These are phyloP conservation scores for Paraconiothyrium sp. DNA, from an alignment of 2,329 filamentous ascomycete genomes.

Conservation along the genomic window DNA sequence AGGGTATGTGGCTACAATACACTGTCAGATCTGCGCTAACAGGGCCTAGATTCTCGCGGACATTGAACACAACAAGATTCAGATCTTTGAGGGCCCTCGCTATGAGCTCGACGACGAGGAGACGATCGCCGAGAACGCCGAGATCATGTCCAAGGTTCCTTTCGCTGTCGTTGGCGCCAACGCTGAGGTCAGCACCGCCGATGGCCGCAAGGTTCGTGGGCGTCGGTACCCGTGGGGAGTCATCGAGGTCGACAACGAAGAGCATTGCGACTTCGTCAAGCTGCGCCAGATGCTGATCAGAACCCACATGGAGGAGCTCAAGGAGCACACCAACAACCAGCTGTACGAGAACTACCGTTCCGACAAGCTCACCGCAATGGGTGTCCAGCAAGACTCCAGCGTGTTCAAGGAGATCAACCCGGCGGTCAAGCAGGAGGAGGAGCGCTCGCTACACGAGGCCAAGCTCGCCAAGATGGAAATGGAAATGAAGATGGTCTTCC, in stretches of 20 bases:
- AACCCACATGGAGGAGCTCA: constrained; percentile 99
- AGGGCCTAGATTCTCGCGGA: constrained; percentile 84
- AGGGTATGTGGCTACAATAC: constrained; percentile 72
- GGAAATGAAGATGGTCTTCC: constrained; percentile 99
- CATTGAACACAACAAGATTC: constrained; percentile 95
- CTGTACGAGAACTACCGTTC: constrained; percentile 99
- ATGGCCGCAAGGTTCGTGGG: constrained; percentile 94
- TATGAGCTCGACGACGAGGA: constrained; percentile 99
- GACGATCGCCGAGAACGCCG: constrained; percentile 99
- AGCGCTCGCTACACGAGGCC: constrained; percentile 96
- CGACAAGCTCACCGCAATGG: constrained; percentile 98
- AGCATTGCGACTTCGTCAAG: constrained; percentile 99
- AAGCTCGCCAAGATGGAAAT: constrained; percentile 99
- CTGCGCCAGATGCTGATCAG: constrained; percentile 99
- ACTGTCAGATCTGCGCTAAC: constrained; percentile 23
- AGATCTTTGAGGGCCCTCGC: constrained; percentile 98
- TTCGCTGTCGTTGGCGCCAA: constrained; percentile 98
- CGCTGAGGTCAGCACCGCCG: constrained; percentile 87
- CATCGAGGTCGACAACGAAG: constrained; percentile 99
- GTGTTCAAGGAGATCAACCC: constrained; percentile 99
- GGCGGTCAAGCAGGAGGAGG: constrained; percentile 99
- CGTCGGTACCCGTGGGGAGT: constrained; percentile 98
- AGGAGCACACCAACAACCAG: constrained; percentile 99
- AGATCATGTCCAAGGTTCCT: constrained; percentile 99
- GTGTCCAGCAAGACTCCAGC: constrained; percentile 96